Evolutionary conservation across 306 rosid genomes (phyloP).

Genomic region (Dalbergia oliveri): DNA sequence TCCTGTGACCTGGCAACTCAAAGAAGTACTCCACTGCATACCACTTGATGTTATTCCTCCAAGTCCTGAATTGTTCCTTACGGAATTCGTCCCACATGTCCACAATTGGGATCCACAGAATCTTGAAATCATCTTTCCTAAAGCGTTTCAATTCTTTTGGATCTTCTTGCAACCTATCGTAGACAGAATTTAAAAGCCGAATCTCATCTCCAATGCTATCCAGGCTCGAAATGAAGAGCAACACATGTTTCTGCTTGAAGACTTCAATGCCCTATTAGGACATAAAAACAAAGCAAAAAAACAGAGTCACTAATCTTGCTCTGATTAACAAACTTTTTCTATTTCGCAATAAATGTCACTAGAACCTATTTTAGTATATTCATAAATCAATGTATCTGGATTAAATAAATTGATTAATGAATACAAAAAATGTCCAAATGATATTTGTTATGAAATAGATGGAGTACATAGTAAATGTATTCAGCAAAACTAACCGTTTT

Average conservation of each 20-base stretch:
- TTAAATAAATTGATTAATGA: no score
- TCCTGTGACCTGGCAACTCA: conserved; percentile 42
- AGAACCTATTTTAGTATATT: no score
- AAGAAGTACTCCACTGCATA: conserved; percentile 39
- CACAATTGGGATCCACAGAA: conserved; percentile 52
- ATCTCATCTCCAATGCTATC: conserved; percentile 45
- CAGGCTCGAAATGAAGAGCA: conserved; percentile 46
- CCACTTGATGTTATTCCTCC: conserved; percentile 36
- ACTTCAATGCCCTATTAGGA: conserved; percentile 46
- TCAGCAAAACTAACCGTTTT: conserved; percentile 22
- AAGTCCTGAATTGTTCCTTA: conserved; percentile 12
- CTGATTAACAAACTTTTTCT: no score
- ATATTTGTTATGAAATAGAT: no score
- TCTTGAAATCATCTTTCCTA: conserved; percentile 48
- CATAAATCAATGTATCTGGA: no score
- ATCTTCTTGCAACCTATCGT: conserved; percentile 41
- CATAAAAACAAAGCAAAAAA: neutral
- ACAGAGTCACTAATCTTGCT: no score
- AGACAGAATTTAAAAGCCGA: conserved; percentile 41
- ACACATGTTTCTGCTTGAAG: conserved; percentile 41
- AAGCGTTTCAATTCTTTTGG: conserved; percentile 39
- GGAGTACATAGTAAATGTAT: no score
- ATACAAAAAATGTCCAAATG: no score
- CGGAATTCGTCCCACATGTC: neutral
- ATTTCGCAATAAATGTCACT: no score